Conservation (phyloP, 148 eudicot species). For the Rhododendron kiyosumense region DNA sequence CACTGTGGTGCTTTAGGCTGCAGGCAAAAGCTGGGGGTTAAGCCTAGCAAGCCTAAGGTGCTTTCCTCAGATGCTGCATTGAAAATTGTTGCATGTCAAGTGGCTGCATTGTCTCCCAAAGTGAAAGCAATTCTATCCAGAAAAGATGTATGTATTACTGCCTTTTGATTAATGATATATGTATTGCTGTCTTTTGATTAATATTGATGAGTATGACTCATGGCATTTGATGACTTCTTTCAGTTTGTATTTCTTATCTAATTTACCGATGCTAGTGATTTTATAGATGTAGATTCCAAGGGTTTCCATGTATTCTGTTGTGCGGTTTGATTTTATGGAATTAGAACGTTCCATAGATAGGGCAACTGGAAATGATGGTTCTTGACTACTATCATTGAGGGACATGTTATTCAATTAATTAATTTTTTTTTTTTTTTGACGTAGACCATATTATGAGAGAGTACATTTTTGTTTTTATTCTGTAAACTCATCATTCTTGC, state of each 20-base stretch:
- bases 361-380: not conserved
- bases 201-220: not conserved
- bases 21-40: slow-evolving; percentile 91
- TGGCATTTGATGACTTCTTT: not conserved
- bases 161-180: slow-evolving; percentile 21
- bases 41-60: slow-evolving; percentile 66
- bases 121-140: slow-evolving; percentile 40
- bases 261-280: not conserved
- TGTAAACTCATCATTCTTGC: not conserved
- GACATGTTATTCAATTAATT: not conserved
- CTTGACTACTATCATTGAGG: not conserved
- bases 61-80: slow-evolving; percentile 83
- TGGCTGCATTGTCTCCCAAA: slow-evolving; percentile 53
- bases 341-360: not conserved
- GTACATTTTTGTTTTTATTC: not conserved
- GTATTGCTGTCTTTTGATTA: not conserved
- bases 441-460: not conserved
- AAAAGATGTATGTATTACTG: slow-evolving; percentile 24
- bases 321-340: not conserved
- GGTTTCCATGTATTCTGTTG: not conserved
- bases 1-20: slow-evolving; percentile 88
- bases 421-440: not conserved
- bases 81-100: slow-evolving; percentile 76
- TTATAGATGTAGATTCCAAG: not conserved
- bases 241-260: not conserved